phyloP scores from a whole-genome alignment of 1,284 basidiomycete species.

The Puccinia horiana region DNA sequence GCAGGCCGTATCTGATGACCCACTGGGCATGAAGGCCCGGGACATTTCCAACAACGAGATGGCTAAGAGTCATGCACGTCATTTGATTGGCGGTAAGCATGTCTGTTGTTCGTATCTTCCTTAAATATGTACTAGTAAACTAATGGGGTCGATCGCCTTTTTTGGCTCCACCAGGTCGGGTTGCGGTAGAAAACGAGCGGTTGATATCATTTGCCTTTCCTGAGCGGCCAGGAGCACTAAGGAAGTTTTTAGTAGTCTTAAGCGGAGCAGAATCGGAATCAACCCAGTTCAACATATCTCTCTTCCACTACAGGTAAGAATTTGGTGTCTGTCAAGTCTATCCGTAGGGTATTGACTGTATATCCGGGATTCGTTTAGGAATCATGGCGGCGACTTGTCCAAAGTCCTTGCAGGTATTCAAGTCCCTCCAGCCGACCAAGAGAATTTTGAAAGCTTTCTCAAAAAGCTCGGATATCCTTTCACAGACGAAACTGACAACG shows the following conservation, averaged over 20 bases:
- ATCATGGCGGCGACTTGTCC: conserved; percentile 51
- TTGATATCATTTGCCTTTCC: conserved; percentile 90
- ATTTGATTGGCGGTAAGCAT: conserved; percentile 73
- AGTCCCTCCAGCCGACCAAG: conserved; percentile 71
- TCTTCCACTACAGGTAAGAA: conserved; percentile 43
- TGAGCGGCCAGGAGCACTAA: conserved; percentile 86
- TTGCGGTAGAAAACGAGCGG: conserved; percentile 76
- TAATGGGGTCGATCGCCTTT: no score
- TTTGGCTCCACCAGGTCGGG: conserved; percentile 63
- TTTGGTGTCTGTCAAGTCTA: neutral
- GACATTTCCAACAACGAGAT: conserved; percentile 95
- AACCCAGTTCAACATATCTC: conserved; percentile 34
- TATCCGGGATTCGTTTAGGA: conserved; percentile 27
- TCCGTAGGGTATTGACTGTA: neutral
- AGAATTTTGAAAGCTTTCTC: conserved; percentile 74
- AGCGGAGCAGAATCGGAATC: conserved; percentile 10
- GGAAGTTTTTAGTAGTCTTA: conserved; percentile 74
- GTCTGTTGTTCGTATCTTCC: conserved; percentile 19
- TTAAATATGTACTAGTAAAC: neutral
- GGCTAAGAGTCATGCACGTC: conserved; percentile 89
- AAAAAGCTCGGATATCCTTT: conserved; percentile 72
- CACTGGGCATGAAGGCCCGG: conserved; percentile 69
- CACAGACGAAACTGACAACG: conserved; percentile 48
- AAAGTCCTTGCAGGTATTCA: conserved; percentile 78
- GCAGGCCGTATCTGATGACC: conserved; percentile 61